Percentiles rank a stretch among this genome's conserved stretches.
Evolutionary conservation across 169 alveolate species (phyloP).

Genomic region (Fabrea salina): DNA sequence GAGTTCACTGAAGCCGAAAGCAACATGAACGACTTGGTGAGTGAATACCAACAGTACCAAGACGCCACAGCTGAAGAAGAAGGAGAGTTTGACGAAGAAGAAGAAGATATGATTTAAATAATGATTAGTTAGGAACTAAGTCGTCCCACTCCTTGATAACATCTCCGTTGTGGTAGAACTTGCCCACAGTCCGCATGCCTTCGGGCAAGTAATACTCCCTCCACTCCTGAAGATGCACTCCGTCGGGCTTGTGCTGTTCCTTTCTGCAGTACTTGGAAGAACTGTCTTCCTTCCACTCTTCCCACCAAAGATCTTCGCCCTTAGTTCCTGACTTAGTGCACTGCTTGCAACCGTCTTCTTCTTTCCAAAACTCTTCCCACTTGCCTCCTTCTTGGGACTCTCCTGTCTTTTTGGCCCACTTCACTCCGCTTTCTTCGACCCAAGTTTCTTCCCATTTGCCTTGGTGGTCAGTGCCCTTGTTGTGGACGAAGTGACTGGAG

Average conservation of each 20-base stretch:
- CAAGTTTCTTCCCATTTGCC: conserved; percentile 2
- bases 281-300: conserved; percentile 1
- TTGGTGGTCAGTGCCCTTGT: not conserved
- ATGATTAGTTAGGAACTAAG: conserved; percentile 96
- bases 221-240: not conserved
- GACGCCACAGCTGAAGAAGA: conserved; percentile 97
- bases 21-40: conserved; percentile 96
- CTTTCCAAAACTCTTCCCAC: conserved; percentile 18
- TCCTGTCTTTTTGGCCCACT: conserved; percentile 12
- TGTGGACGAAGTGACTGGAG: not conserved
- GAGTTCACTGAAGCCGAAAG: conserved; percentile 99
- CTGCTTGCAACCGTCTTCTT: not conserved
- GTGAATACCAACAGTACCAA: conserved; percentile 98
- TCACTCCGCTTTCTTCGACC: conserved; percentile 1
- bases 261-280: not conserved
- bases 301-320: conserved; percentile 1
- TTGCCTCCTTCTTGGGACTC: not conserved
- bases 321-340: conserved; percentile 5
- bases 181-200: not conserved
- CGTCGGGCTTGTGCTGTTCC: not conserved
- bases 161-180: not conserved
- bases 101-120: too few species aligned
- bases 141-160: conserved; percentile 15
- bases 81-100: conserved; percentile 79
- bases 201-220: not conserved